These are phyloP conservation scores for Pontederia crassipes DNA, from an alignment of 176 grass and related monocot species.

Conservation along the genomic window DNA sequence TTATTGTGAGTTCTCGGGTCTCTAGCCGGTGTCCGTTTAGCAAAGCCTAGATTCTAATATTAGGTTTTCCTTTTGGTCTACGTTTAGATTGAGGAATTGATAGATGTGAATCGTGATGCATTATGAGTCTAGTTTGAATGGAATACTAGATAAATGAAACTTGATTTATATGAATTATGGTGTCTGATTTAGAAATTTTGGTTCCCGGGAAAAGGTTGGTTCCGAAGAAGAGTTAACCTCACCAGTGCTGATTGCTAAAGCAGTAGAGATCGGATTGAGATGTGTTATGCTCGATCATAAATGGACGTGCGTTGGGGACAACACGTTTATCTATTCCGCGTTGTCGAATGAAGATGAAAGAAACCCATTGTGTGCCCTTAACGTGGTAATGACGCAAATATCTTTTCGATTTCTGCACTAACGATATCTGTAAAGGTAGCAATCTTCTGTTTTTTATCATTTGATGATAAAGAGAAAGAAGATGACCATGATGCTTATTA, in stretches of 20 bases:
- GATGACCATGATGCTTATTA: no score
- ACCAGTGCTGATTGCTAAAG: slow-evolving; percentile 43
- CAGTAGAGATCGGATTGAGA: slow-evolving; percentile 41
- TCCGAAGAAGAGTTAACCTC: slow-evolving; percentile 57
- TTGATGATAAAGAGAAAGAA: no score
- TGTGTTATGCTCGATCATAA: slow-evolving; percentile 60
- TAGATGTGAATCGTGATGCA: no score
- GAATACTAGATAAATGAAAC: neutral
- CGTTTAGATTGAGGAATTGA: no score
- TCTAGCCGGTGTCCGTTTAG: no score
- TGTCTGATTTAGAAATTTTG: neutral
- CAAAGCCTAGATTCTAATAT: no score
- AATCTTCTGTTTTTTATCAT: no score
- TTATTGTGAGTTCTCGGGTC: neutral
- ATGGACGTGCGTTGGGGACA: slow-evolving; percentile 57
- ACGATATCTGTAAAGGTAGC: neutral
- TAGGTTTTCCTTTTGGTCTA: neutral
- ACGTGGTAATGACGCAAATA: slow-evolving; percentile 36
- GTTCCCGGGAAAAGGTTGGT: slow-evolving; percentile 27
- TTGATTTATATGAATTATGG: neutral
- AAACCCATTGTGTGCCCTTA: slow-evolving; percentile 34
- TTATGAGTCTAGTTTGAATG: no score
- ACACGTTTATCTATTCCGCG: slow-evolving; percentile 33
- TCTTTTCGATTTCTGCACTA: neutral
- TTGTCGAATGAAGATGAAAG: slow-evolving; percentile 41